A percentile compares a stretch with the other conserved stretches of the same genome.
Conservation (phyloP, 768 basidiomycete genomes). For the Suillus lakei region DNA sequence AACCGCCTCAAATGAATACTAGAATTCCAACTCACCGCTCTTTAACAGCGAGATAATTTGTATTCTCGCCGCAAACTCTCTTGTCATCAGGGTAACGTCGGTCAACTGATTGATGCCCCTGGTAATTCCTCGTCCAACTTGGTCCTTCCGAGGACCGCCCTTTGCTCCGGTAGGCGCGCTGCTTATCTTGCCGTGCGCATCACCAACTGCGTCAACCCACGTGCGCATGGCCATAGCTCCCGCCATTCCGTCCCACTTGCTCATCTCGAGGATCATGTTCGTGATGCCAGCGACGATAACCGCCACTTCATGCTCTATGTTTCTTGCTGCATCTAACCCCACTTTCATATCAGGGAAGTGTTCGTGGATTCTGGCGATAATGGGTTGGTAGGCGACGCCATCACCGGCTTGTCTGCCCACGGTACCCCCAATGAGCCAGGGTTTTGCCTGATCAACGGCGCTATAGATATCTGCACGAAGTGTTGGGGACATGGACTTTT, state of each 20-base stretch:
- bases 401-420: constrained; percentile 54
- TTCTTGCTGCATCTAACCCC: constrained; percentile 51
- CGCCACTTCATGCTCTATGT: constrained; percentile 52
- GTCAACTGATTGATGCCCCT: constrained; percentile 55
- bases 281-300: constrained; percentile 56
- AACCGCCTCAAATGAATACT: background rate
- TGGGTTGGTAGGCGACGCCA: constrained; percentile 52
- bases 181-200: constrained; percentile 43
- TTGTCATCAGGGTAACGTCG: constrained; percentile 54
- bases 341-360: constrained; percentile 52
- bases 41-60: constrained; percentile 59
- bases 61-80: constrained; percentile 57
- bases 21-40: constrained; percentile 42
- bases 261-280: constrained; percentile 58
- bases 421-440: constrained; percentile 47
- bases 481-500: constrained; percentile 52
- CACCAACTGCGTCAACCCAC: constrained; percentile 54
- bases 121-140: constrained; percentile 53
- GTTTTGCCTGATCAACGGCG: constrained; percentile 49
- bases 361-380: constrained; percentile 51
- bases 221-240: constrained; percentile 60
- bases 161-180: constrained; percentile 10
- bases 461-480: constrained; percentile 57
- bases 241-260: constrained; percentile 60
- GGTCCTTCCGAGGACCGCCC: constrained; percentile 41